phyloP scores from a whole-genome alignment of 768 basidiomycete genomes.

The Boletus sp. region DNA sequence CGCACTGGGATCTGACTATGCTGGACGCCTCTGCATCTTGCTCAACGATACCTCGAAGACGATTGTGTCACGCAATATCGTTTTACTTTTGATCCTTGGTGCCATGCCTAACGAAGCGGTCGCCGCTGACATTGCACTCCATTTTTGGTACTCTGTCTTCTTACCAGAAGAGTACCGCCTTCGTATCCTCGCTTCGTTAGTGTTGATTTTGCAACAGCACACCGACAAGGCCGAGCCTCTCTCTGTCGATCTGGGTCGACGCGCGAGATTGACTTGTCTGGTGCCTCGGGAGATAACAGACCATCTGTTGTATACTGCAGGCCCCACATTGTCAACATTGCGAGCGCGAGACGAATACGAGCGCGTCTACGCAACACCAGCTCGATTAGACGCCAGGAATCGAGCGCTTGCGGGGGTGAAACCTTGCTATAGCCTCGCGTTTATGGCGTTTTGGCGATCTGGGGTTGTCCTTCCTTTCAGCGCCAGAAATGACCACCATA shows the following conservation, averaged over 20 bases:
- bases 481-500: slow-evolving; percentile 35
- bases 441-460: slow-evolving; percentile 37
- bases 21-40: slow-evolving; percentile 38
- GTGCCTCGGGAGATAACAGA: slow-evolving; percentile 27
- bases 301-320: slow-evolving; percentile 28
- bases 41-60: slow-evolving; percentile 40
- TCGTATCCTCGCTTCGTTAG: slow-evolving; percentile 17
- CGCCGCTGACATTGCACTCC: slow-evolving; percentile 44
- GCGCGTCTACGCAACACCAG: slow-evolving; percentile 31
- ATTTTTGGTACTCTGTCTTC: slow-evolving; percentile 47
- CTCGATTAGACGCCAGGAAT: slow-evolving; percentile 41
- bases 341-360: slow-evolving; percentile 31
- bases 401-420: slow-evolving; percentile 36
- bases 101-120: slow-evolving; percentile 27
- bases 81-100: slow-evolving; percentile 41
- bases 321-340: slow-evolving; percentile 19
- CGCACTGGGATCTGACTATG: slow-evolving; percentile 38
- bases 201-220: slow-evolving; percentile 11
- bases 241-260: slow-evolving; percentile 5
- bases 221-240: slow-evolving; percentile 15
- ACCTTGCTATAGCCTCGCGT: slow-evolving; percentile 43
- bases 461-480: slow-evolving; percentile 48
- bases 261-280: slow-evolving; percentile 22
- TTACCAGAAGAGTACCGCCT: slow-evolving; percentile 32
- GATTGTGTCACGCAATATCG: slow-evolving; percentile 38